A percentile compares a stretch with the other conserved stretches of the same genome.
Conservation (phyloP, 2,329 filamentous ascomycete genomes). For the Ploettnerulaceae sp. region DNA sequence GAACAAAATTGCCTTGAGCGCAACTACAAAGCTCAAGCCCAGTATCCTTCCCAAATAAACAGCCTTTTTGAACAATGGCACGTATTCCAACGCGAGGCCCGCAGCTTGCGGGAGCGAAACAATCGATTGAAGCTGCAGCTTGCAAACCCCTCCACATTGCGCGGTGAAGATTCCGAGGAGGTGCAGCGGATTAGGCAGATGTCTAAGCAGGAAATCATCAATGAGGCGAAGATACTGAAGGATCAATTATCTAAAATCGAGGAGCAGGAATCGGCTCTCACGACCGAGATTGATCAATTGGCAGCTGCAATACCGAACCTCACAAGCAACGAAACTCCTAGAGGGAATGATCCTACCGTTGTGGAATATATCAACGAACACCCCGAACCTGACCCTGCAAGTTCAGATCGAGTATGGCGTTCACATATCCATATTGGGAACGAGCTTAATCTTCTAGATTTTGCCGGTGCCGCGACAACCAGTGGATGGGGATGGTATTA, state of each 20-base stretch:
- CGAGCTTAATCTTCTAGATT: slow-evolving; percentile 86
- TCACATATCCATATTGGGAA: slow-evolving; percentile 85
- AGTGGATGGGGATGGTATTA: slow-evolving; percentile 99
- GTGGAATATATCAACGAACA: slow-evolving; percentile 76
- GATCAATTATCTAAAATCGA: slow-evolving; percentile 55
- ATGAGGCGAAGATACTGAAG: slow-evolving; percentile 63
- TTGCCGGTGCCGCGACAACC: slow-evolving; percentile 71
- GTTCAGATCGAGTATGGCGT: slow-evolving; percentile 45
- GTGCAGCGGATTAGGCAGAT: slow-evolving; percentile 25
- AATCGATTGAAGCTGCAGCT: slow-evolving; percentile 59
- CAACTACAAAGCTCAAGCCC: slow-evolving; percentile 64
- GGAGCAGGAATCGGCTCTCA: slow-evolving; percentile 53
- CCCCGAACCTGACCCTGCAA: slow-evolving; percentile 40
- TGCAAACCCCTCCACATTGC: slow-evolving; percentile 45
- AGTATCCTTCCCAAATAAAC: slow-evolving; percentile 52
- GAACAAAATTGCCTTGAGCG: slow-evolving; percentile 77
- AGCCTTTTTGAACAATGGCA: slow-evolving; percentile 54
- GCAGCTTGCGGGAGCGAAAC: slow-evolving; percentile 58
- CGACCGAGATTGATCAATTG: slow-evolving; percentile 64
- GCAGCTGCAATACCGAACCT: slow-evolving; percentile 82
- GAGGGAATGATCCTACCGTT: slow-evolving; percentile 59
- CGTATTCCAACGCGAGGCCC: slow-evolving; percentile 54
- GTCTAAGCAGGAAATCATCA: slow-evolving; percentile 50
- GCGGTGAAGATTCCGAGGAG: slow-evolving; percentile 36
- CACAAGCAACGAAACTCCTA: slow-evolving; percentile 70